phyloP scores from a whole-genome alignment of 345 rosid species.

The Lepidium didymum region DNA sequence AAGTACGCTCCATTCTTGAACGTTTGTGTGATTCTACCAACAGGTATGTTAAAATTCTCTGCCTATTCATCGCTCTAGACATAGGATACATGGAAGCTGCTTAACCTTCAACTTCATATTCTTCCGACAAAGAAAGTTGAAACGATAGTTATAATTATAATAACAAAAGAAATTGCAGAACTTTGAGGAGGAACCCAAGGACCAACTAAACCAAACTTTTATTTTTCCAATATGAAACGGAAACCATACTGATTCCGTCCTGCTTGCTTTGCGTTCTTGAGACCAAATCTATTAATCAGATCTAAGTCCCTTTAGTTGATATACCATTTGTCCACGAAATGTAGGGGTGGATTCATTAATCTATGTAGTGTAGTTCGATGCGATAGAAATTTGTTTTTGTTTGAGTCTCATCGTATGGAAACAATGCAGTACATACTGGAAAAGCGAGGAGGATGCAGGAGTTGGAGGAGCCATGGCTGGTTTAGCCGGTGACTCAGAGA shows the following conservation, averaged over 20 bases:
- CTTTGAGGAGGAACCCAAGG: background rate
- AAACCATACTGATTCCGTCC: background rate
- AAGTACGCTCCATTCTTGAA: conserved; percentile 89
- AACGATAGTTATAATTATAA: background rate
- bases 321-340: background rate
- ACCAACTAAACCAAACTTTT: background rate
- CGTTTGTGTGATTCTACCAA: conserved; percentile 58
- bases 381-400: background rate
- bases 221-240: background rate
- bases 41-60: conserved; percentile 48
- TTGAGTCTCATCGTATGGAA: background rate
- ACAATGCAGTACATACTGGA: conserved; percentile 77
- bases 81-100: background rate
- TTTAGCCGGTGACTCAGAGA: conserved; percentile 70
- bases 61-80: background rate
- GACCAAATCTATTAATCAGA: background rate
- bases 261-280: background rate
- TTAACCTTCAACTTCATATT: background rate
- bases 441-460: conserved; percentile 80
- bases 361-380: background rate
- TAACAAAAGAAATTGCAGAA: background rate
- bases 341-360: background rate
- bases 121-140: background rate
- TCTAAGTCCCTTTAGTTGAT: background rate
- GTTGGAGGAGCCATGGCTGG: conserved; percentile 68